Conservation (phyloP, 2,329 filamentous ascomycete genomes). For the Pseudocercospora eumusae region DNA sequence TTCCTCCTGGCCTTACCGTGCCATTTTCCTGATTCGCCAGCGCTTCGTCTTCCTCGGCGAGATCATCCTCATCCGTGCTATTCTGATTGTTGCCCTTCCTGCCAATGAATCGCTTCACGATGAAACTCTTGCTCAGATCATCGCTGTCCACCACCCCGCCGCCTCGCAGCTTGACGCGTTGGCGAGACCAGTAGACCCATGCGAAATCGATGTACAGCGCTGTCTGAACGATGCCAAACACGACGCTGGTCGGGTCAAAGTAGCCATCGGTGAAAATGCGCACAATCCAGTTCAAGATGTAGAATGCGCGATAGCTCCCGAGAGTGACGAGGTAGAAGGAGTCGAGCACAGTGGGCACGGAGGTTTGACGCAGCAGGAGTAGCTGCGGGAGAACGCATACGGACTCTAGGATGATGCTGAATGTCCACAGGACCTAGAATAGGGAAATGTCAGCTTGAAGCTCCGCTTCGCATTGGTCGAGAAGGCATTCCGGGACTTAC, state of each 20-base stretch:
- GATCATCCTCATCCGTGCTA: conserved; percentile 47
- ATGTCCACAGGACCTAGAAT: conserved; percentile 74
- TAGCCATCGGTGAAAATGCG: conserved; percentile 55
- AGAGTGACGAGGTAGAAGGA: conserved; percentile 91
- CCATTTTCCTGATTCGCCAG: conserved; percentile 44
- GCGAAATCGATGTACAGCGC: conserved; percentile 90
- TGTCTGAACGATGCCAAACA: conserved; percentile 88
- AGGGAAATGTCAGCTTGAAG: conserved; percentile 5
- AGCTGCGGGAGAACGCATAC: conserved; percentile 89
- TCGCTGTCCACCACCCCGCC: conserved; percentile 89
- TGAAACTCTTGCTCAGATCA: conserved; percentile 80
- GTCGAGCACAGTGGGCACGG: conserved; percentile 91
- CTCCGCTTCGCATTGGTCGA: not conserved
- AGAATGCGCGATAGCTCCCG: conserved; percentile 83
- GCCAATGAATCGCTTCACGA: conserved; percentile 76
- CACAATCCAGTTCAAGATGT: conserved; percentile 88
- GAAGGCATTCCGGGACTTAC: conserved; percentile 25
- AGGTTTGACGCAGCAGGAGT: conserved; percentile 88
- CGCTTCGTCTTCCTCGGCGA: conserved; percentile 63
- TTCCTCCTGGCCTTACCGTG: conserved; percentile 37
- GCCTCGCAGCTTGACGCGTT: conserved; percentile 87
- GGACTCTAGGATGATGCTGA: conserved; percentile 89
- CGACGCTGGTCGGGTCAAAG: conserved; percentile 67
- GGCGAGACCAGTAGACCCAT: conserved; percentile 93
- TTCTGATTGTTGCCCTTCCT: conserved; percentile 41